These are phyloP conservation scores for Amoebophrya sp. DNA, from an alignment of 169 alveolate species.

Conservation along the genomic window DNA sequence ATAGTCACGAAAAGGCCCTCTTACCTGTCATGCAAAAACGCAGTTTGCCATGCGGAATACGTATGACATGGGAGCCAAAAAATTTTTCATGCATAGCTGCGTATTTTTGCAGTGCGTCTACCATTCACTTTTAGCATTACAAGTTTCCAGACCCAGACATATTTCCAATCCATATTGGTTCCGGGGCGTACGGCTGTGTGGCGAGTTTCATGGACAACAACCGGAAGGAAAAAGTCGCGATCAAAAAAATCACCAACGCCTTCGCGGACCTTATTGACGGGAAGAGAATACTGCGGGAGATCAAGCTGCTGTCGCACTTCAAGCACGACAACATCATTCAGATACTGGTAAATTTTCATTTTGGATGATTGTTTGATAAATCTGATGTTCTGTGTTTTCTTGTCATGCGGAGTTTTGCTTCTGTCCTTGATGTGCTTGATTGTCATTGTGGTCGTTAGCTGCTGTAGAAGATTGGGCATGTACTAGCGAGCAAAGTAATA, in stretches of 20 bases:
- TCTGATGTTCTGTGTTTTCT: background rate
- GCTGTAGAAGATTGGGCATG: too few species aligned
- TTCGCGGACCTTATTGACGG: conserved; percentile 76
- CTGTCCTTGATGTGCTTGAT: too few species aligned
- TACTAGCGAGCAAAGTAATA: too few species aligned
- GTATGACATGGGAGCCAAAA: too few species aligned
- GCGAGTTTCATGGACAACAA: conserved; percentile 29
- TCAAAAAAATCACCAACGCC: conserved; percentile 70
- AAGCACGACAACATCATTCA: conserved; percentile 71
- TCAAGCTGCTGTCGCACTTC: conserved; percentile 65
- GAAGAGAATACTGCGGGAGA: conserved; percentile 73
- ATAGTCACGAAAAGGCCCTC: too few species aligned
- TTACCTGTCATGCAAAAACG: too few species aligned
- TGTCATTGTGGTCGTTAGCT: too few species aligned
- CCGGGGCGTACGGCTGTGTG: conserved; percentile 55
- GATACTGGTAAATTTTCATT: conserved; percentile 40
- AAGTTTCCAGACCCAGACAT: background rate
- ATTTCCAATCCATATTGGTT: conserved; percentile 42
- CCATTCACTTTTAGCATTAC: too few species aligned
- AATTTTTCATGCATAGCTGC: too few species aligned
- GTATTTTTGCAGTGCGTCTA: too few species aligned
- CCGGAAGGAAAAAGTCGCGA: conserved; percentile 57
- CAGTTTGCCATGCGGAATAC: too few species aligned
- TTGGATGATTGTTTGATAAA: background rate
- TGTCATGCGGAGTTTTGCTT: too few species aligned